Conservation (phyloP, 2,329 filamentous ascomycete genomes). For the Fusarium annulatum region DNA sequence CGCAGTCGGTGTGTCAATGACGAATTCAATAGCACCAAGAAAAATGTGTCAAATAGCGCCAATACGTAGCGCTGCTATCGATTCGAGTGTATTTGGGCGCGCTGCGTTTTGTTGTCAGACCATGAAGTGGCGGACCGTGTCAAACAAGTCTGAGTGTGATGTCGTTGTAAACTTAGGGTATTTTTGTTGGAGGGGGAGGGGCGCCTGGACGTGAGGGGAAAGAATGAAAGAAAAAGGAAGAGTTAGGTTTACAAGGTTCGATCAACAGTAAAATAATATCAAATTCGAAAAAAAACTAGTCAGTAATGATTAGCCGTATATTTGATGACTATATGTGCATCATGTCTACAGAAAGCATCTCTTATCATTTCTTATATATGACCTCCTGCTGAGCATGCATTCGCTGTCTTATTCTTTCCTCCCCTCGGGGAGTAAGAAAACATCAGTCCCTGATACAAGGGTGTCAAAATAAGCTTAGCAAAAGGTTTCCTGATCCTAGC, state of each 20-base stretch:
- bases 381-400: background rate
- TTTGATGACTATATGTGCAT: background rate
- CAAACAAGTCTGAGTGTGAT: constrained; percentile 9
- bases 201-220: background rate
- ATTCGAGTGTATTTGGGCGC: background rate
- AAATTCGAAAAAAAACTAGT: background rate
- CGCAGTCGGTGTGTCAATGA: background rate
- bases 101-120: background rate
- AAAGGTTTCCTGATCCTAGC: background rate
- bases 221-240: background rate
- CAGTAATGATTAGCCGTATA: background rate
- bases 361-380: background rate
- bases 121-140: background rate
- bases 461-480: background rate
- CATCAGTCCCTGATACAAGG: background rate
- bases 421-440: background rate
- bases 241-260: background rate
- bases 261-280: background rate
- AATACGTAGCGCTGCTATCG: background rate
- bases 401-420: constrained; percentile 9
- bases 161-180: constrained; percentile 29
- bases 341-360: background rate
- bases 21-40: background rate
- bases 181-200: constrained; percentile 33
- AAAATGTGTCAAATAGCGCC: background rate